phyloP scores from a whole-genome alignment of 2,329 filamentous ascomycete species.

The Alternaria gansuensis region DNA sequence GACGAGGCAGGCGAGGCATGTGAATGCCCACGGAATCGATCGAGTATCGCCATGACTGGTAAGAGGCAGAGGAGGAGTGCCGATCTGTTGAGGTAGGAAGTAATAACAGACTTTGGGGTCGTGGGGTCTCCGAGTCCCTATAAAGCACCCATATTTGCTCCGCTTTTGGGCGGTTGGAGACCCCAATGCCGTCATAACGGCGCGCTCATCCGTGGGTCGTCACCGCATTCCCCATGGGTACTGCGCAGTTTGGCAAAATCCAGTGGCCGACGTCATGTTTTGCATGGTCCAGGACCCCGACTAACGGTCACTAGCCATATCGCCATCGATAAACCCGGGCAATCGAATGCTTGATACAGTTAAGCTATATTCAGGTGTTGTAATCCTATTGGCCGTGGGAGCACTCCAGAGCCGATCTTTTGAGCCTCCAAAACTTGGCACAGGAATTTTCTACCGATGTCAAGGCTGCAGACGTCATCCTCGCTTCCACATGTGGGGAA shows the following conservation, averaged over 20 bases:
- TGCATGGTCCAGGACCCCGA: constrained; percentile 1
- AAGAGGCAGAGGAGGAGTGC: not conserved
- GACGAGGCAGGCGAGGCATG: constrained; percentile 37
- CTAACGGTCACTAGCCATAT: constrained; percentile 6
- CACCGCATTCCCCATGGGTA: not conserved
- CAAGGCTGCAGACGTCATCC: constrained; percentile 17
- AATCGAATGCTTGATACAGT: constrained; percentile 17
- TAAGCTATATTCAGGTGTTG: constrained; percentile 11
- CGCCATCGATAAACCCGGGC: constrained; percentile 1
- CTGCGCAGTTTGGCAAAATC: constrained; percentile 2
- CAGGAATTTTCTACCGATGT: constrained; percentile 8
- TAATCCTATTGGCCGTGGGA: constrained; percentile 16
- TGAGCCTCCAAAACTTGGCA: constrained; percentile 18
- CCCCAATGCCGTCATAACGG: constrained; percentile 20
- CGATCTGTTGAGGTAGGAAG: not conserved
- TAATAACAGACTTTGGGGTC: not conserved
- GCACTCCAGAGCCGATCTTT: constrained; percentile 8
- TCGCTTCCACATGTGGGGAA: constrained; percentile 10
- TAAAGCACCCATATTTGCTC: constrained; percentile 15
- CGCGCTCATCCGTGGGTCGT: constrained; percentile 1
- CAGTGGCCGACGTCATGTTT: constrained; percentile 17
- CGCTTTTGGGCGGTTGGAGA: constrained; percentile 1
- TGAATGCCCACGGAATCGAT: constrained; percentile 26
- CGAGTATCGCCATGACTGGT: constrained; percentile 35
- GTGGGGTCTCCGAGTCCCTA: constrained; percentile 14